These are phyloP conservation scores for Yamadazyma epiphylla DNA, from an alignment of 1,139 yeast genomes.

Conservation along the genomic window DNA sequence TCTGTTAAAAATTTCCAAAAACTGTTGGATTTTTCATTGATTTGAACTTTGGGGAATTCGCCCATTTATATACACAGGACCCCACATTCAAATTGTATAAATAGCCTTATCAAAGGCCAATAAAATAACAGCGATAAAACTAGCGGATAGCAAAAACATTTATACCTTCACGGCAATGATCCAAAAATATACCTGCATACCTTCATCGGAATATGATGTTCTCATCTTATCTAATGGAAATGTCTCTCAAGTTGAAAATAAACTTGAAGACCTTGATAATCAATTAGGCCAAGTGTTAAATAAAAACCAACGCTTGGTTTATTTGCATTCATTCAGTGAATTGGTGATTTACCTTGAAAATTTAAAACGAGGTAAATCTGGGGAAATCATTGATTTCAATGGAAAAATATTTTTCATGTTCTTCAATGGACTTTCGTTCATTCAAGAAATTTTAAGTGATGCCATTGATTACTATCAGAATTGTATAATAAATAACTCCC, in stretches of 20 bases:
- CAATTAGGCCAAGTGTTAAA: slow-evolving; percentile 25
- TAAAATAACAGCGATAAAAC: slow-evolving; percentile 10
- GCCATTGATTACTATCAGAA: slow-evolving; percentile 28
- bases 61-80: too few relatives aligned
- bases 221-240: slow-evolving; percentile 35
- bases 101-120: slow-evolving; percentile 16
- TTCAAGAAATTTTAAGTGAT: slow-evolving; percentile 29
- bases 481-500: slow-evolving; percentile 6
- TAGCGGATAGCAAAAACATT: too few relatives aligned
- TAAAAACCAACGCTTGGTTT: slow-evolving; percentile 21
- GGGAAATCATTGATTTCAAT: slow-evolving; percentile 13
- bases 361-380: slow-evolving; percentile 4
- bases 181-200: slow-evolving; percentile 34
- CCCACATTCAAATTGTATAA: too few relatives aligned
- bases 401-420: slow-evolving; percentile 40
- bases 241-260: slow-evolving; percentile 27
- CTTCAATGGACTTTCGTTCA: slow-evolving; percentile 32
- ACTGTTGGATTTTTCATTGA: too few relatives aligned
- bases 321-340: slow-evolving; percentile 24
- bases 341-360: slow-evolving; percentile 16
- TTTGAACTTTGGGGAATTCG: too few relatives aligned
- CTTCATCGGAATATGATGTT: slow-evolving; percentile 31
- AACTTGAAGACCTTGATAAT: slow-evolving; percentile 21
- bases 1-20: too few relatives aligned
- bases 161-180: slow-evolving; percentile 22